Percentiles rank a stretch among this genome's conserved stretches.
Conservation (phyloP, 495 filamentous ascomycete genomes). For the Neurospora sublineolata region DNA sequence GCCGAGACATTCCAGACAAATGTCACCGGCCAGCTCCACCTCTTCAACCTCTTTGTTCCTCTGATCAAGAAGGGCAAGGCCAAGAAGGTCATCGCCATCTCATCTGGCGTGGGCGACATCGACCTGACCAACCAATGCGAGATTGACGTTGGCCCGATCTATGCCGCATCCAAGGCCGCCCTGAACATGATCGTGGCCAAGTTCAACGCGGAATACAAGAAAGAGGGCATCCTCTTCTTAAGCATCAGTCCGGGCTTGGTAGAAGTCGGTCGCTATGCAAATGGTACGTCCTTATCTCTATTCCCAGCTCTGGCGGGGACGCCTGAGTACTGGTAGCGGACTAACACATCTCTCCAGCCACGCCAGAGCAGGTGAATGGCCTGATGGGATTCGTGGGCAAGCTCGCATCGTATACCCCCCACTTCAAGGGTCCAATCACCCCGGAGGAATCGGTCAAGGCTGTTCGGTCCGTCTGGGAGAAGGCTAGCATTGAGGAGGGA, state of each 20-base stretch:
- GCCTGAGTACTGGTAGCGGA: not conserved
- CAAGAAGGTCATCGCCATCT: constrained; percentile 46
- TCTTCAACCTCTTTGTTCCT: constrained; percentile 41
- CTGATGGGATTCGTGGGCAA: constrained; percentile 20
- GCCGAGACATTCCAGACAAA: constrained; percentile 32
- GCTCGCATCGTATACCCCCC: constrained; percentile 33
- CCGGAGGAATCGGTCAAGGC: constrained; percentile 31
- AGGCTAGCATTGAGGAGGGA: constrained; percentile 36
- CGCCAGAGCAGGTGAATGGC: constrained; percentile 24
- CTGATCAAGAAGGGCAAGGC: constrained; percentile 34
- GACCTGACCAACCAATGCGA: constrained; percentile 16
- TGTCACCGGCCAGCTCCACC: constrained; percentile 38
- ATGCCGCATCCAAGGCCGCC: constrained; percentile 31
- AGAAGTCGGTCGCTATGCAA: constrained; percentile 21
- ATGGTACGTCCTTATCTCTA: constrained; percentile 9
- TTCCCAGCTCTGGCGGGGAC: not conserved
- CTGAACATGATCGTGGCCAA: constrained; percentile 34
- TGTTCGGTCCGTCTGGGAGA: constrained; percentile 29
- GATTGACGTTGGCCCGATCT: constrained; percentile 14
- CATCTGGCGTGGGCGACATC: constrained; percentile 35
- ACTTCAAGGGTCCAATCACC: constrained; percentile 36
- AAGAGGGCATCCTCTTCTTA: constrained; percentile 42
- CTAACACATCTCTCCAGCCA: constrained; percentile 18
- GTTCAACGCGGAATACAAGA: constrained; percentile 40
- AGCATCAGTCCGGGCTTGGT: constrained; percentile 39